Conservation (phyloP, 1,284 basidiomycete species). For the Sporisorium sorghi region DNA sequence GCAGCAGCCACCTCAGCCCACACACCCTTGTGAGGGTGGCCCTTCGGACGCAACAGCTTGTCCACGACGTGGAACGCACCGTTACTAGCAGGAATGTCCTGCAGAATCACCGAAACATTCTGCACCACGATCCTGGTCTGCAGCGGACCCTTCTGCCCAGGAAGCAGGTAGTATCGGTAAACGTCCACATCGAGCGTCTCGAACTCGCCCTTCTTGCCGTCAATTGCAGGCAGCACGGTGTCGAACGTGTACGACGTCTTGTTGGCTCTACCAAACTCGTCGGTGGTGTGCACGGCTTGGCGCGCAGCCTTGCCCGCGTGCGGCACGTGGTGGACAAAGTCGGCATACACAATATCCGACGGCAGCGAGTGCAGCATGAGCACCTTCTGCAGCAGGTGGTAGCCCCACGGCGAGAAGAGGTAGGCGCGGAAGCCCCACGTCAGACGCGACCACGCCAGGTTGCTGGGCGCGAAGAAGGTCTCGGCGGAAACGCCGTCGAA, state of each 20-base stretch:
- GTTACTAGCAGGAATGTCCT: conserved; percentile 76
- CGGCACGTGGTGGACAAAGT: conserved; percentile 71
- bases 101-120: conserved; percentile 71
- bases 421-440: conserved; percentile 75
- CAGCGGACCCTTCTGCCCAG: conserved; percentile 68
- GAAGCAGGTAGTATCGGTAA: conserved; percentile 54
- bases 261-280: conserved; percentile 30
- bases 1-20: conserved; percentile 46
- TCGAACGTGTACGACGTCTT: conserved; percentile 57
- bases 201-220: conserved; percentile 40
- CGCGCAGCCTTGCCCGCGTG: conserved; percentile 12
- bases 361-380: conserved; percentile 79
- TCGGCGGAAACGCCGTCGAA: conserved; percentile 73
- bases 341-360: conserved; percentile 74
- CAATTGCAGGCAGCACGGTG: conserved; percentile 42
- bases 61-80: conserved; percentile 76
- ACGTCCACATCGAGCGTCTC: conserved; percentile 57
- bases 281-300: neutral
- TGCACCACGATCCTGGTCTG: conserved; percentile 75
- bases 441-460: conserved; percentile 75
- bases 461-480: conserved; percentile 78
- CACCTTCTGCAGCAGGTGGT: conserved; percentile 75
- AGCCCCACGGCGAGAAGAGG: conserved; percentile 79
- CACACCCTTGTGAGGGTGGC: conserved; percentile 42
- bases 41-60: conserved; percentile 59